A percentile compares a stretch with the other conserved stretches of the same genome.
These are phyloP conservation scores for Rosa chinensis DNA, from an alignment of 306 rosid genomes.

Conservation along the genomic window DNA sequence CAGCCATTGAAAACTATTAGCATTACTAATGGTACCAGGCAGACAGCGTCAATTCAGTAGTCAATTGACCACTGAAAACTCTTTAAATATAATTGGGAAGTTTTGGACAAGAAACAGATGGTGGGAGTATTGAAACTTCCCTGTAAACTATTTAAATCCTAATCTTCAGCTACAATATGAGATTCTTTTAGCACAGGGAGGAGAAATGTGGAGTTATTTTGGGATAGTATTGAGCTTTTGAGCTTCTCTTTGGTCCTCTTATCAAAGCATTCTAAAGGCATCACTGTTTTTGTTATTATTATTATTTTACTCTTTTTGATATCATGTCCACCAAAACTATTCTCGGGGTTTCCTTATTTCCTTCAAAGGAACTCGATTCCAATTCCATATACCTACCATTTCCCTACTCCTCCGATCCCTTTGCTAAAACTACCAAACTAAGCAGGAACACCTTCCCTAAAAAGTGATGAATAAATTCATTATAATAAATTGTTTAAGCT, in stretches of 20 bases:
- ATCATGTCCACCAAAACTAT: neutral
- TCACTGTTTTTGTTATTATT: neutral
- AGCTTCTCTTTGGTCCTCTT: neutral
- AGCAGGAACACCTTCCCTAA: neutral
- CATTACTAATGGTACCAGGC: neutral
- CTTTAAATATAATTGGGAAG: neutral
- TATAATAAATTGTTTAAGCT: neutral
- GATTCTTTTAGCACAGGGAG: neutral
- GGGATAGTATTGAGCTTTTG: neutral
- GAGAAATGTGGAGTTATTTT: neutral
- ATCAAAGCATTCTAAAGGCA: neutral
- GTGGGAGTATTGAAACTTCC: neutral
- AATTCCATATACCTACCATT: neutral
- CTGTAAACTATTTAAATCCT: neutral
- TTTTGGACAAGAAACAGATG: neutral
- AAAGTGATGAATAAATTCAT: neutral
- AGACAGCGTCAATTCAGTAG: neutral
- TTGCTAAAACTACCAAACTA: neutral
- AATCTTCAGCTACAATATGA: neutral
- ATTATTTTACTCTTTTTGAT: too few species aligned
- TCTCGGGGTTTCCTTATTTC: neutral
- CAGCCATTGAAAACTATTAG: neutral
- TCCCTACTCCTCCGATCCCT: neutral
- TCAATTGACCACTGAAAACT: neutral
- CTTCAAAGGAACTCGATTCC: neutral